Evolutionary conservation across 345 rosid genomes (phyloP).

Genomic region (Isatis tinctoria): DNA sequence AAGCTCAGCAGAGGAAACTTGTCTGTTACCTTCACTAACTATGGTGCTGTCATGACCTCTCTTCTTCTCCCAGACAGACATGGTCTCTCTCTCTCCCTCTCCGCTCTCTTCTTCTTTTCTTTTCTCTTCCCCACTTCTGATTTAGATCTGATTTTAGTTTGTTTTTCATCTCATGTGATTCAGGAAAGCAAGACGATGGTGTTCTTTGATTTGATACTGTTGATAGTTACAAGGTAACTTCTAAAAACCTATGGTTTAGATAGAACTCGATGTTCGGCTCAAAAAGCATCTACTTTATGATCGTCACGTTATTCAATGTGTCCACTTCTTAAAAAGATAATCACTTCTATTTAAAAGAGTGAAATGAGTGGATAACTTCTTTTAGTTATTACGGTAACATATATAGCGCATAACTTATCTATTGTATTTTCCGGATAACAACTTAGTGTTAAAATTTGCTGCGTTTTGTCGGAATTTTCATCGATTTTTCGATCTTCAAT

Average conservation of each 20-base stretch:
- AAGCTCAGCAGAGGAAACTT: slow-evolving; percentile 41
- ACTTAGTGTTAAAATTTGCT: no score
- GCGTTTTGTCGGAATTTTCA: no score
- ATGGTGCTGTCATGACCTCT: slow-evolving; percentile 64
- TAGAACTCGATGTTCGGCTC: background rate
- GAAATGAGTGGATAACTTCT: no score
- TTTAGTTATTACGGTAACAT: no score
- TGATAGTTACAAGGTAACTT: slow-evolving; percentile 45
- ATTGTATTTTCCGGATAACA: no score
- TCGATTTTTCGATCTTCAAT: no score
- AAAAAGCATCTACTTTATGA: background rate
- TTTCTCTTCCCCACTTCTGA: background rate
- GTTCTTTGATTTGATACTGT: slow-evolving; percentile 48
- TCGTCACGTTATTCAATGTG: slow-evolving; percentile 11
- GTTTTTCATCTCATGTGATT: background rate
- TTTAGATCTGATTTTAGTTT: background rate
- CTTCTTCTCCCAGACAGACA: slow-evolving; percentile 51
- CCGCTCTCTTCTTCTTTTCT: background rate
- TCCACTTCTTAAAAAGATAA: no score
- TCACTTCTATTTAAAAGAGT: no score
- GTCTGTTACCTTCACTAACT: slow-evolving; percentile 48
- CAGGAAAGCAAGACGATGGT: slow-evolving; percentile 52
- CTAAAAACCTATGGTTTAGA: background rate
- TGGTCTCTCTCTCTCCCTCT: slow-evolving; percentile 28
- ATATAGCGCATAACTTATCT: no score